A percentile compares a stretch with the other conserved stretches of the same genome.
Evolutionary conservation across 1,139 yeast genomes (phyloP).

Genomic region (Pichia sp.): DNA sequence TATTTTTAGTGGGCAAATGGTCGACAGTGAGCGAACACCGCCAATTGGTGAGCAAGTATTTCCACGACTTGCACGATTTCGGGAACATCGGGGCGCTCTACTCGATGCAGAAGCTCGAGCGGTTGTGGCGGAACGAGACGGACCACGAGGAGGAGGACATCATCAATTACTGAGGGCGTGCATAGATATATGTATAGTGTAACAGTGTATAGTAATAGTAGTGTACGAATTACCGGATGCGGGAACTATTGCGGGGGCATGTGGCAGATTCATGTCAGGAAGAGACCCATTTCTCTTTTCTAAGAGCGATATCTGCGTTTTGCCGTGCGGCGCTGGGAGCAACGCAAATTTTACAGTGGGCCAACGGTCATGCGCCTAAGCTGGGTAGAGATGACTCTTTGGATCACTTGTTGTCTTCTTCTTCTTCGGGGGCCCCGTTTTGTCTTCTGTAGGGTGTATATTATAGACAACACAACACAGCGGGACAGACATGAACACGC

Average conservation of each 20-base stretch:
- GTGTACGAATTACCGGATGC: no score
- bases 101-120: slow-evolving; percentile 42
- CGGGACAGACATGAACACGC: no score
- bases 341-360: no score
- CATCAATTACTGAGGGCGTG: slow-evolving; percentile 24
- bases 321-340: no score
- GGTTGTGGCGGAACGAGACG: slow-evolving; percentile 40
- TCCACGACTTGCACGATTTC: slow-evolving; percentile 36
- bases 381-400: background rate
- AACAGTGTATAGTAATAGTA: background rate
- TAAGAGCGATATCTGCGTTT: no score
- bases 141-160: slow-evolving; percentile 19
- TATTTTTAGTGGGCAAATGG: slow-evolving; percentile 58
- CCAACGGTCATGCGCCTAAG: background rate
- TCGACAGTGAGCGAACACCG: slow-evolving; percentile 46
- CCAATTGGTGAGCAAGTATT: slow-evolving; percentile 43
- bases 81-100: slow-evolving; percentile 56
- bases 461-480: no score
- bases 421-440: no score
- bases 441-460: no score
- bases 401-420: background rate
- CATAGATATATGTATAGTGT: no score
- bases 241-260: no score
- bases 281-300: no score
- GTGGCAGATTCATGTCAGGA: no score